Percentiles rank a stretch among this genome's conserved stretches.
These are phyloP conservation scores for Myrmaecium sp. DNA, from an alignment of 2,329 filamentous ascomycete genomes.

Conservation along the genomic window DNA sequence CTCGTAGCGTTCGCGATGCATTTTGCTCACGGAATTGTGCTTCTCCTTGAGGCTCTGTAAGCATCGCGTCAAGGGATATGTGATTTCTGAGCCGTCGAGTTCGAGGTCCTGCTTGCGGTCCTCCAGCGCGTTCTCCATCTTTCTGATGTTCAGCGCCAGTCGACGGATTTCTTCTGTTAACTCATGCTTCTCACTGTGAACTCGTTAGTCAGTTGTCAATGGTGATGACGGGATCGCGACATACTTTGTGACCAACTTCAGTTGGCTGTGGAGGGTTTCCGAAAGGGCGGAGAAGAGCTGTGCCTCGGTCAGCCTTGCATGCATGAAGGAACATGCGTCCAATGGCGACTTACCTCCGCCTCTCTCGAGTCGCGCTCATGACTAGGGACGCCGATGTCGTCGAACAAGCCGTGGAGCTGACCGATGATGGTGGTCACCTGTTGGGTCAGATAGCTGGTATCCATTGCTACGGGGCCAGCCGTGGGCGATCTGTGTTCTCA, in stretches of 20 bases:
- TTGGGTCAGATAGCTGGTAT: slow-evolving; percentile 81
- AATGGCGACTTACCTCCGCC: slow-evolving; percentile 50
- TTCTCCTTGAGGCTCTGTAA: slow-evolving; percentile 72
- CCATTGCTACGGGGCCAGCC: slow-evolving; percentile 37
- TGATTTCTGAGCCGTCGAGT: slow-evolving; percentile 56
- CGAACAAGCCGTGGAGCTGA: slow-evolving; percentile 86
- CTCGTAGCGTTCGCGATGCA: slow-evolving; percentile 83
- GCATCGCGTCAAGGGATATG: slow-evolving; percentile 68
- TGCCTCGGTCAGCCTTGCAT: slow-evolving; percentile 8
- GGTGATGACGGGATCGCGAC: slow-evolving; percentile 8
- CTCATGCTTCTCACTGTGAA: slow-evolving; percentile 60
- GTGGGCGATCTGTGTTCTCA: slow-evolving; percentile 76
- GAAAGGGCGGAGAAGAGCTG: slow-evolving; percentile 86
- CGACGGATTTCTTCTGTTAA: slow-evolving; percentile 79
- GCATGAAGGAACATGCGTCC: not conserved
- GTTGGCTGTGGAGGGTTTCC: slow-evolving; percentile 78
- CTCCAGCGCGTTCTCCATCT: slow-evolving; percentile 85
- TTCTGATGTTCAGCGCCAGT: slow-evolving; percentile 69
- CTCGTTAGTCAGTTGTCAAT: slow-evolving; percentile 3
- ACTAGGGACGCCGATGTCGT: slow-evolving; percentile 88
- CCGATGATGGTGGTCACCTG: slow-evolving; percentile 90
- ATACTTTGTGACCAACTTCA: slow-evolving; percentile 59
- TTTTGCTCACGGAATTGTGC: slow-evolving; percentile 58
- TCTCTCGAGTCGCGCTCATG: slow-evolving; percentile 87
- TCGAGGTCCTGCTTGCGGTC: slow-evolving; percentile 53